Percentiles rank a stretch among this genome's conserved stretches.
phyloP scores from a whole-genome alignment of 352 stramenopile genomes.

The Elongisporangium senticosum region DNA sequence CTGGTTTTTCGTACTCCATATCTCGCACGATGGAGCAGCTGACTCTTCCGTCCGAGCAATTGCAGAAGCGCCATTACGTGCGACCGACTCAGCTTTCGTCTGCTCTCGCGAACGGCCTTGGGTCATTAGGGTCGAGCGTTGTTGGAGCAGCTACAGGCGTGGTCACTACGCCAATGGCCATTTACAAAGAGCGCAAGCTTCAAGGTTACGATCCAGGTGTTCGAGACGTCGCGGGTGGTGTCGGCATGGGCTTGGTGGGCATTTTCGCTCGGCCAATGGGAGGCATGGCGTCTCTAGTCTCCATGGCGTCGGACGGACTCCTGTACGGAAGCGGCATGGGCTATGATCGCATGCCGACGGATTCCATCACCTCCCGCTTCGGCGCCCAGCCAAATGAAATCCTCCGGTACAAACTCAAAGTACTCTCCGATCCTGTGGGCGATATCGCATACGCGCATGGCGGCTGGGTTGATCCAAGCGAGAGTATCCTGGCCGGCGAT shows the following conservation, averaged over 20 bases:
- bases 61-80: slow-evolving; percentile 56
- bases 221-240: slow-evolving; percentile 56
- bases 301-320: slow-evolving; percentile 69
- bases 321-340: slow-evolving; percentile 54
- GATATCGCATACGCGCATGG: slow-evolving; percentile 62
- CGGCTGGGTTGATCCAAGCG: slow-evolving; percentile 40
- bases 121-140: slow-evolving; percentile 66
- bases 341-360: slow-evolving; percentile 24
- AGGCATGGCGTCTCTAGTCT: slow-evolving; percentile 70
- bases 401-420: slow-evolving; percentile 75
- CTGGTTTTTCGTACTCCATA: slow-evolving; percentile 78
- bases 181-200: slow-evolving; percentile 63
- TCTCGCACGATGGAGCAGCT: slow-evolving; percentile 80
- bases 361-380: slow-evolving; percentile 26
- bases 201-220: slow-evolving; percentile 57
- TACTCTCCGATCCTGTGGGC: slow-evolving; percentile 42
- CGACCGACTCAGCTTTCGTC: slow-evolving; percentile 59
- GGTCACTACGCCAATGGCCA: slow-evolving; percentile 66
- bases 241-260: slow-evolving; percentile 75
- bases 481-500: slow-evolving; percentile 14
- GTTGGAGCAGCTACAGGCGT: slow-evolving; percentile 71
- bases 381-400: slow-evolving; percentile 58
- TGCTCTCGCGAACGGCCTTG: slow-evolving; percentile 55
- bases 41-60: slow-evolving; percentile 52
- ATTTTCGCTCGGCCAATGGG: slow-evolving; percentile 75